phyloP scores from a whole-genome alignment of 2,329 filamentous ascomycete genomes.

The Neofusicoccum laricinum region DNA sequence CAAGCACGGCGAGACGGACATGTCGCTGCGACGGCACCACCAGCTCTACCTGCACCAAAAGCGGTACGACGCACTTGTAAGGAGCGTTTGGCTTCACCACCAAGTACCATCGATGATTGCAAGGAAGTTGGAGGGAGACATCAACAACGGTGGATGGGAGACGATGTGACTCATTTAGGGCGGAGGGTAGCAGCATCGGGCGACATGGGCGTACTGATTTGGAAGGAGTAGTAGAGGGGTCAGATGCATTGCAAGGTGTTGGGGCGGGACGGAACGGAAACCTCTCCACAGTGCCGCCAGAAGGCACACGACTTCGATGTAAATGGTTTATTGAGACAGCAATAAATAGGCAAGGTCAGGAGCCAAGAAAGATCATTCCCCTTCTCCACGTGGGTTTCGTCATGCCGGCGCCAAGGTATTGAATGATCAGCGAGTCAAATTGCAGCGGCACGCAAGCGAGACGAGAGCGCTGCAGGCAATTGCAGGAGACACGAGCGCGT shows the following conservation, averaged over 20 bases:
- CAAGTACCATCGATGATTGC: constrained; percentile 86
- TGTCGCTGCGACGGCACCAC: constrained; percentile 78
- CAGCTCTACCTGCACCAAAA: constrained; percentile 92
- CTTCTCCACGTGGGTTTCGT: background rate
- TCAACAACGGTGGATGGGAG: constrained; percentile 98
- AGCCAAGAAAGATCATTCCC: background rate
- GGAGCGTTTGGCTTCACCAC: constrained; percentile 83
- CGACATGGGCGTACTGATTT: background rate
- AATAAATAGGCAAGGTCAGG: background rate
- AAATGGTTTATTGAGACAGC: background rate
- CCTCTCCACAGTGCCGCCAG: background rate
- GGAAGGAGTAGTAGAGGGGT: background rate
- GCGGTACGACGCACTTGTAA: constrained; percentile 82
- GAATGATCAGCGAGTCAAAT: background rate
- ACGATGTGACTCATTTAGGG: constrained; percentile 46
- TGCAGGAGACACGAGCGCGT: background rate
- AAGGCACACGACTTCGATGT: background rate
- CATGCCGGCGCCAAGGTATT: background rate
- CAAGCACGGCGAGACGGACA: constrained; percentile 91
- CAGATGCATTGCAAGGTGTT: constrained; percentile 8
- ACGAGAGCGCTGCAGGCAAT: background rate
- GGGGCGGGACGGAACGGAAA: background rate
- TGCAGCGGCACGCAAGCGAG: background rate
- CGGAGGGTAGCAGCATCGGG: background rate
- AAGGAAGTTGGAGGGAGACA: constrained; percentile 86